Base-by-base conservation (phyloP, 192 early-diverging fungal species). In the Coemansia sp. region DNA sequence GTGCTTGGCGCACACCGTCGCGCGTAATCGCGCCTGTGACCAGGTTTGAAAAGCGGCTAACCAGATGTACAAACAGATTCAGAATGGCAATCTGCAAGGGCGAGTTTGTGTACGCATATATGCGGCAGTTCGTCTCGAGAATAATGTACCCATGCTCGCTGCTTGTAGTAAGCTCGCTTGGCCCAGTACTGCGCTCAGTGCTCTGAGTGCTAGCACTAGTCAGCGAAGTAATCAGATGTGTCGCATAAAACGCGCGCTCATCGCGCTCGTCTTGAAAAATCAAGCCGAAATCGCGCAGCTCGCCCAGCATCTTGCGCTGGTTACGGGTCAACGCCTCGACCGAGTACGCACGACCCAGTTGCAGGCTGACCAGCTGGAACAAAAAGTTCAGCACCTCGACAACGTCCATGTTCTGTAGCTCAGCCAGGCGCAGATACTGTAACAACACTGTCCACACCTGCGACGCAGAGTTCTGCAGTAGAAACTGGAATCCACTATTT, bases 391-490 rank as follows among this genome's bases (percentile, higher is more conserved):
- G 79, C 14, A 94, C 92, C 65, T 98, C 94, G 3, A 97, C 95
- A 11, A 93, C 82, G 74, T 98, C 92, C 92, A 96, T 96, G 25
- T 86, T 55, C 43, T 76, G 64, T 22, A 64, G 62, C 72, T 87
- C 90, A 0, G 92, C 92, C 82, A 94, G 83, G 19, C 91, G 86
- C 55, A 97, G 75, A 65, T 98, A 98, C 77, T 96, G 93, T 57
- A 98, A 72, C 57, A 98, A 74, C 47, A 98, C 90, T 1, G 93
- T 91, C 96, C 96, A 98, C 7, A 96, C 92, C 82, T 98, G 96
- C 19, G 93, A 89, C 57, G 92, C 92, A 17, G 91, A 84, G 69
- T 98, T 93, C 72, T 95, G 94, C 23, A 98, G 72, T 54, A 98
- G 69, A 70, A 98, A 98, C 74, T 98, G 96, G 72, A 98, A 98